Conservation (phyloP, 2,329 filamentous ascomycete genomes). For the Penicillium sp. region DNA sequence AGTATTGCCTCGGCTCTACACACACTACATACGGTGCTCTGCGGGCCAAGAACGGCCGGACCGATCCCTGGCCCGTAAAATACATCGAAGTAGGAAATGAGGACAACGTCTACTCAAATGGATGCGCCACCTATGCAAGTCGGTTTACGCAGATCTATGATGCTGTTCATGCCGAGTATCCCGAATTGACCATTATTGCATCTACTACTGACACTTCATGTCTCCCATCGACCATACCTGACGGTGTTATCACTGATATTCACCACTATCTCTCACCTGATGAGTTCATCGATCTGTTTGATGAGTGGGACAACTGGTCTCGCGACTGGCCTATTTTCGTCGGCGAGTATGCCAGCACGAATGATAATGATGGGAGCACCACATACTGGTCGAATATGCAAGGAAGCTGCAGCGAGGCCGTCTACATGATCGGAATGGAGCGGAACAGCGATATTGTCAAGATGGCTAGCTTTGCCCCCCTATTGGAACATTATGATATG, state of each 20-base stretch:
- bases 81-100: slow-evolving; percentile 68
- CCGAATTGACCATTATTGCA: slow-evolving; percentile 57
- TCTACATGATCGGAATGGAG: slow-evolving; percentile 57
- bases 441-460: slow-evolving; percentile 35
- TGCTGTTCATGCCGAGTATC: slow-evolving; percentile 56
- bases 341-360: slow-evolving; percentile 26
- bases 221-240: slow-evolving; percentile 22
- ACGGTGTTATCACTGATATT: slow-evolving; percentile 48
- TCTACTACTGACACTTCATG: slow-evolving; percentile 34
- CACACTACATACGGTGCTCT: slow-evolving; percentile 58
- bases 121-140: slow-evolving; percentile 48
- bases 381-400: slow-evolving; percentile 19
- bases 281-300: slow-evolving; percentile 50
- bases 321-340: slow-evolving; percentile 28
- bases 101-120: slow-evolving; percentile 57
- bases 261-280: slow-evolving; percentile 55
- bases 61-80: slow-evolving; percentile 57
- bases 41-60: slow-evolving; percentile 59
- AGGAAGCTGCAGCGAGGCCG: slow-evolving; percentile 64
- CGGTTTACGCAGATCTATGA: slow-evolving; percentile 60
- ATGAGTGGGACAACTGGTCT: slow-evolving; percentile 54
- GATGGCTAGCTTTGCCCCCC: slow-evolving; percentile 30
- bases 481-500: slow-evolving; percentile 30
- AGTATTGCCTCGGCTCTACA: slow-evolving; percentile 56
- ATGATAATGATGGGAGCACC: background rate